Evolutionary conservation across 345 rosid species (phyloP).

Genomic region (Syzygium oleosum): DNA sequence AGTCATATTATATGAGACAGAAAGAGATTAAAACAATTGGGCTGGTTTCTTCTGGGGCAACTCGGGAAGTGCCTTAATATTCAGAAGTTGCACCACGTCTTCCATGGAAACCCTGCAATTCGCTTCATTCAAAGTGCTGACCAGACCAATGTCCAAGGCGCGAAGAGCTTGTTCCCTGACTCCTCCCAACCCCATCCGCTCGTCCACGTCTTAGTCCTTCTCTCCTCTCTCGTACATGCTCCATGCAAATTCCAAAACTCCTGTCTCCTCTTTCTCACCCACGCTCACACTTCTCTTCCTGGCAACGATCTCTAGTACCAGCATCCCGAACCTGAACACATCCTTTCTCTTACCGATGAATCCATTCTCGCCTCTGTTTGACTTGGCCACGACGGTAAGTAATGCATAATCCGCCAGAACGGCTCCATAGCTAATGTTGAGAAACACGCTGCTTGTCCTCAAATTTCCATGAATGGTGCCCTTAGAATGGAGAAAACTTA

Average conservation of each 20-base stretch:
- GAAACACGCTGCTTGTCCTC: background rate
- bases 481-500: constrained; percentile 8
- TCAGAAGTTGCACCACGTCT: constrained; percentile 4
- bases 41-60: constrained; percentile 4
- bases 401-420: constrained; percentile 12
- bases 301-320: constrained; percentile 8
- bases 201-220: background rate
- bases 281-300: background rate
- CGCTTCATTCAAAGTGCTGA: background rate
- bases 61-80: background rate
- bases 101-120: constrained; percentile 8
- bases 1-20: background rate
- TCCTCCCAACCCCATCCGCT: background rate
- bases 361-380: background rate
- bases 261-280: background rate
- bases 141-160: constrained; percentile 3
- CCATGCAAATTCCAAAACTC: constrained; percentile 11
- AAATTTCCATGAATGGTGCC: constrained; percentile 10
- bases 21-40: background rate
- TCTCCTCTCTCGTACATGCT: constrained; percentile 11
- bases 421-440: background rate
- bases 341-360: background rate
- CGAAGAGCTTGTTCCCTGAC: constrained; percentile 1
- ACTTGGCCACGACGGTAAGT: background rate
- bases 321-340: constrained; percentile 8